phyloP scores from a whole-genome alignment of 2,329 filamentous ascomycete species.

The Cryphonectria carpinicola region DNA sequence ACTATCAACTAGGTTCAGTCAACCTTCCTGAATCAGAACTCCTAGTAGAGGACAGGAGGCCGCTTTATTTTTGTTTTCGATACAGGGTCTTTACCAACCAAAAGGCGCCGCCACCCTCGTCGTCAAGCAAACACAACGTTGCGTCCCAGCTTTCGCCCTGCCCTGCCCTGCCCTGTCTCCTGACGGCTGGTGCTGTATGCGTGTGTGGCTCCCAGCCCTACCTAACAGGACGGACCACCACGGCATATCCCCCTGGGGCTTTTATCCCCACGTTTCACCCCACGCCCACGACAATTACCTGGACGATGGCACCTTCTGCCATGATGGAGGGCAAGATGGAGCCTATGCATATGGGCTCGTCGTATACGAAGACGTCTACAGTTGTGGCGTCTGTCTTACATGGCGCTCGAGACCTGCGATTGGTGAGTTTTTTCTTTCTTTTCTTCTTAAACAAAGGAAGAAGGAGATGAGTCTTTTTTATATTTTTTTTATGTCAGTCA shows the following conservation, averaged over 20 bases:
- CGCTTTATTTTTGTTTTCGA: background rate
- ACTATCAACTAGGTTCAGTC: slow-evolving; percentile 11
- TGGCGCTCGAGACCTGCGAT: slow-evolving; percentile 59
- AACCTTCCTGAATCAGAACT: slow-evolving; percentile 18
- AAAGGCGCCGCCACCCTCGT: slow-evolving; percentile 3
- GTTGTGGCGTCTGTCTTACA: slow-evolving; percentile 61
- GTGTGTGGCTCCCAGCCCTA: slow-evolving; percentile 29
- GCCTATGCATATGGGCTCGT: slow-evolving; percentile 49
- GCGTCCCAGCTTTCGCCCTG: slow-evolving; percentile 3
- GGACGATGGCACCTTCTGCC: slow-evolving; percentile 55
- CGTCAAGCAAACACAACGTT: slow-evolving; percentile 6
- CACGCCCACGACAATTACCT: slow-evolving; percentile 38
- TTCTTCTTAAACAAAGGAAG: background rate
- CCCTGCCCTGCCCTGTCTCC: slow-evolving; percentile 5
- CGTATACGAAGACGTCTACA: slow-evolving; percentile 44
- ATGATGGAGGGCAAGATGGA: slow-evolving; percentile 43
- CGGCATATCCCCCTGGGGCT: slow-evolving; percentile 16
- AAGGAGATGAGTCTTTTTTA: background rate
- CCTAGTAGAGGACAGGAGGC: background rate
- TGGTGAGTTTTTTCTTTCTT: slow-evolving; percentile 50
- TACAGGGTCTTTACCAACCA: slow-evolving; percentile 16
- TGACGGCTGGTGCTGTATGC: slow-evolving; percentile 6
- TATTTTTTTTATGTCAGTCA: slow-evolving; percentile 8
- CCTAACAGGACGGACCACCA: slow-evolving; percentile 16
- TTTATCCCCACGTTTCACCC: slow-evolving; percentile 41